Conservation (phyloP, 441 rosid species). For the Raphanus hybrid region DNA sequence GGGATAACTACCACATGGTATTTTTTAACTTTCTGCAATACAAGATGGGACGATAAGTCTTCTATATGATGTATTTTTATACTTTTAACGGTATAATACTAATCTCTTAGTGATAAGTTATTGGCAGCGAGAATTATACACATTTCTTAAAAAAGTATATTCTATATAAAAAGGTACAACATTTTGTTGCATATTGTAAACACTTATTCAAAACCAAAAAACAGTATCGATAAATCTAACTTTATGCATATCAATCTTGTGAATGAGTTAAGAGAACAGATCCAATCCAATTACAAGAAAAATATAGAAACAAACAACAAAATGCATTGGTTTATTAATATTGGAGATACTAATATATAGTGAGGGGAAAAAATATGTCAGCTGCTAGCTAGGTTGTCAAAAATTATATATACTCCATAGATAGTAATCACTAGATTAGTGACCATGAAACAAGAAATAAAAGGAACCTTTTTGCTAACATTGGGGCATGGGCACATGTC, state of each 20-base stretch:
- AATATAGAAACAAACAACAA: constrained; percentile 21
- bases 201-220: background rate
- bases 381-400: constrained; percentile 37
- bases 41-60: constrained; percentile 33
- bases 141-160: background rate
- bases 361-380: background rate
- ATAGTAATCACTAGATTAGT: background rate
- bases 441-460: constrained; percentile 32
- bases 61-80: too few species aligned
- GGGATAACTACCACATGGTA: constrained; percentile 37
- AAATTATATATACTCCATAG: background rate
- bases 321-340: background rate
- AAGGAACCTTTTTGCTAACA: constrained; percentile 15
- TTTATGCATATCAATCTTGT: background rate
- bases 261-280: constrained; percentile 6
- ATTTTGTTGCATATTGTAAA: background rate
- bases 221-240: constrained; percentile 20
- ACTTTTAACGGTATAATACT: background rate
- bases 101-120: constrained; percentile 35
- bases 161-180: background rate
- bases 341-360: background rate
- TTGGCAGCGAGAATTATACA: constrained; percentile 24
- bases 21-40: background rate
- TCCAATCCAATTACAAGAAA: constrained; percentile 12
- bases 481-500: constrained; percentile 16